These are phyloP conservation scores for Yamadazyma triangularis DNA, from an alignment of 1,139 yeast species.

Conservation along the genomic window DNA sequence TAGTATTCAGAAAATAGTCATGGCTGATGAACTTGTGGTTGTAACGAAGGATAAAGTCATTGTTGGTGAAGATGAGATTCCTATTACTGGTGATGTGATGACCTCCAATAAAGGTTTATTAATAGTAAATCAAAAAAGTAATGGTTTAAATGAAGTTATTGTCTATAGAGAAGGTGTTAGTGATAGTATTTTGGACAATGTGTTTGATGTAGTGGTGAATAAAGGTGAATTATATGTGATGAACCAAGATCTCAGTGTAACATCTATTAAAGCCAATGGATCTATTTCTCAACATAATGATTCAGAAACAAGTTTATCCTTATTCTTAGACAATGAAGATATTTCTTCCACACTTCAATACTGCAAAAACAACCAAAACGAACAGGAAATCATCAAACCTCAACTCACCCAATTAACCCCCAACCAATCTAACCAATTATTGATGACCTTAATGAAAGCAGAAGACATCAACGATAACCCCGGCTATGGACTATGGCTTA, in stretches of 20 bases:
- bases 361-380: conserved; percentile 32
- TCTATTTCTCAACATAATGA: background rate
- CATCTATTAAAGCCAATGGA: background rate
- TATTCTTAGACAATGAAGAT: conserved; percentile 5
- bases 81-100: conserved; percentile 2
- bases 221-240: background rate
- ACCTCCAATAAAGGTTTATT: conserved; percentile 1
- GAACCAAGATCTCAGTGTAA: background rate
- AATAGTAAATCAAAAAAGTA: background rate
- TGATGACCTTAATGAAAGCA: conserved; percentile 27
- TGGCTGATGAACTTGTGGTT: conserved; percentile 4
- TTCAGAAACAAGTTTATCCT: background rate
- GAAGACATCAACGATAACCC: conserved; percentile 29
- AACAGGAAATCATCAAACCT: conserved; percentile 31
- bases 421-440: conserved; percentile 21
- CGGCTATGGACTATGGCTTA: conserved; percentile 42
- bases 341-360: conserved; percentile 18
- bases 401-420: conserved; percentile 21
- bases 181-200: background rate
- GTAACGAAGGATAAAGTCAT: conserved; percentile 7
- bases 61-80: conserved; percentile 2
- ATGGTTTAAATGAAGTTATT: too few species aligned
- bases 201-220: background rate
- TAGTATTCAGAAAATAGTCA: conserved; percentile 1
- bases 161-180: background rate